A percentile compares a stretch with the other conserved stretches of the same genome.
Evolutionary conservation across 2,329 filamentous ascomycete species (phyloP).

Genomic region (Alternaria triticimaculans): DNA sequence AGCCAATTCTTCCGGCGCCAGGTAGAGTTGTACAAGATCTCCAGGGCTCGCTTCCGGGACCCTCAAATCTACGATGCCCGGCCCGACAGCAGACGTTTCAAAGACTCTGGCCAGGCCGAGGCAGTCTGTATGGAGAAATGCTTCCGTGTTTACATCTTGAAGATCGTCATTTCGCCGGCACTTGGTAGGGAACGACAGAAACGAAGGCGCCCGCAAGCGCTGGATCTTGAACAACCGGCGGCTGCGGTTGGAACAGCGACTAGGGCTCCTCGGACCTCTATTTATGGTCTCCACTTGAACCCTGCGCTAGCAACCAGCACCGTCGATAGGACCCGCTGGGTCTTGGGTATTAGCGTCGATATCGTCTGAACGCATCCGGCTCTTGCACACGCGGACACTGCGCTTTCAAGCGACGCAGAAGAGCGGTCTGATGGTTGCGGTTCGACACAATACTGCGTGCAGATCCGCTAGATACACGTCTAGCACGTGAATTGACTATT

Average conservation of each 20-base stretch:
- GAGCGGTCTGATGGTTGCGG: conserved; percentile 13
- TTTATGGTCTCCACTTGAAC: conserved; percentile 10
- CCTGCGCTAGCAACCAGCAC: conserved; percentile 10
- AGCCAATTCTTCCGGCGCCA: conserved; percentile 27
- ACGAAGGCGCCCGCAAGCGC: not conserved
- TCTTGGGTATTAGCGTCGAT: conserved; percentile 10
- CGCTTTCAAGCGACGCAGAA: not conserved
- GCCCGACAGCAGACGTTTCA: conserved; percentile 14
- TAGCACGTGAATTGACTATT: conserved; percentile 20
- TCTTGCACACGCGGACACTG: conserved; percentile 16
- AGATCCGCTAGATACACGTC: conserved; percentile 5
- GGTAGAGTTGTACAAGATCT: conserved; percentile 8
- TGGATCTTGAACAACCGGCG: conserved; percentile 11
- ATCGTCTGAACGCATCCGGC: conserved; percentile 7
- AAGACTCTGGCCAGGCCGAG: conserved; percentile 17
- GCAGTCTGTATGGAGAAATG: conserved; percentile 14
- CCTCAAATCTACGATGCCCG: conserved; percentile 9
- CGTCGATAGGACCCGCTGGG: conserved; percentile 8
- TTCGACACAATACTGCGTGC: not conserved
- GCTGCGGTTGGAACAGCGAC: conserved; percentile 5
- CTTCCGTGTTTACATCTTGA: conserved; percentile 13
- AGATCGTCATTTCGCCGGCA: conserved; percentile 1
- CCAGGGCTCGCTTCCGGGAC: conserved; percentile 14
- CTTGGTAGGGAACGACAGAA: not conserved
- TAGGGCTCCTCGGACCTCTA: conserved; percentile 3